Evolutionary conservation across 805 yeast species (phyloP).

Genomic region (Pichia gijzeniarum): DNA sequence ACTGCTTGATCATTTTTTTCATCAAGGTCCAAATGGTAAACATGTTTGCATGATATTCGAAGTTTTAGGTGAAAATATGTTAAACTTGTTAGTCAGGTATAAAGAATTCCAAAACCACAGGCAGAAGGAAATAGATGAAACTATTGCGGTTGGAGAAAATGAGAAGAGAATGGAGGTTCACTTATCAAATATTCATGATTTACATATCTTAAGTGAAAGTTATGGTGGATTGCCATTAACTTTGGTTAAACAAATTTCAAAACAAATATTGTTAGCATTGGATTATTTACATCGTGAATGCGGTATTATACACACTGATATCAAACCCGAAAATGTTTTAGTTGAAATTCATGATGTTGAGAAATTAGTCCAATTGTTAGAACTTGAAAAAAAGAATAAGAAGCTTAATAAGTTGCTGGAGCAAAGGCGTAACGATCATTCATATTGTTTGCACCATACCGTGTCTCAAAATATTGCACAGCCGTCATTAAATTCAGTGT

Average conservation of each 20-base stretch:
- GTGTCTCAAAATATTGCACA: neutral
- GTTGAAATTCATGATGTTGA: slow-evolving; percentile 51
- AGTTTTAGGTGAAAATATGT: slow-evolving; percentile 54
- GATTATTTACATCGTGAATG: slow-evolving; percentile 56
- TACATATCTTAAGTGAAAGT: slow-evolving; percentile 33
- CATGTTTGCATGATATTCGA: slow-evolving; percentile 66
- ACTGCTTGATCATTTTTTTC: slow-evolving; percentile 49
- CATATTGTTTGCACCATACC: slow-evolving; percentile 7
- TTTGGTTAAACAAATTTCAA: slow-evolving; percentile 49
- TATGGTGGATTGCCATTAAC: slow-evolving; percentile 50
- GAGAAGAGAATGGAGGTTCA: slow-evolving; percentile 14
- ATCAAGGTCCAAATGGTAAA: slow-evolving; percentile 55
- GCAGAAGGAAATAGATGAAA: slow-evolving; percentile 20
- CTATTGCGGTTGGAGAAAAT: slow-evolving; percentile 3
- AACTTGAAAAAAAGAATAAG: slow-evolving; percentile 29
- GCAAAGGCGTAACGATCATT: slow-evolving; percentile 18
- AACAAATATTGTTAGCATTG: slow-evolving; percentile 47
- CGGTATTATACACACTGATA: slow-evolving; percentile 67
- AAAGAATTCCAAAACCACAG: slow-evolving; percentile 33
- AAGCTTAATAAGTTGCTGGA: slow-evolving; percentile 18
- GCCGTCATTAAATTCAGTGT: neutral
- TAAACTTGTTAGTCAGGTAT: slow-evolving; percentile 44
- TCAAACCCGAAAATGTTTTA: slow-evolving; percentile 67
- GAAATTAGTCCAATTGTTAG: slow-evolving; percentile 40
- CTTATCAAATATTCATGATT: slow-evolving; percentile 25